Conservation (phyloP, 2,329 filamentous ascomycete genomes). For the Piedraia hortae region DNA sequence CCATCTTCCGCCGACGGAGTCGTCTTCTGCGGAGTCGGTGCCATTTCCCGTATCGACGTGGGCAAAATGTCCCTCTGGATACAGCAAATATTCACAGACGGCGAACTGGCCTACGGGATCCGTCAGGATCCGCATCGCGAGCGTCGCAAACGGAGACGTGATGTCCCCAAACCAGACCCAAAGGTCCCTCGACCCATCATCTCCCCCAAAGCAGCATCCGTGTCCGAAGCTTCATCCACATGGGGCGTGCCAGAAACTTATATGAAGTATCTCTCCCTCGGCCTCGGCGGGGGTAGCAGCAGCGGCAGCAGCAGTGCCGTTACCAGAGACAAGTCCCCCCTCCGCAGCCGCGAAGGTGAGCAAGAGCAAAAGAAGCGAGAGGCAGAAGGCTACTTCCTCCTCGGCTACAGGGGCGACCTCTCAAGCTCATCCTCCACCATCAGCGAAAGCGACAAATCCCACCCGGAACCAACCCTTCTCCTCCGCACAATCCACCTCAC, state of each 20-base stretch:
- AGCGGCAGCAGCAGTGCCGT: conserved; percentile 1
- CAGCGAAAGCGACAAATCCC: too few species aligned
- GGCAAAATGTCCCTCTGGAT: conserved; percentile 59
- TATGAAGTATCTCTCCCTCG: conserved; percentile 24
- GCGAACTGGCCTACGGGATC: conserved; percentile 61
- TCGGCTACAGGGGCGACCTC: too few species aligned
- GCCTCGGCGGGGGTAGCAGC: conserved; percentile 13
- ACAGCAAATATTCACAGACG: conserved; percentile 64
- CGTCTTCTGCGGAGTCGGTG: conserved; percentile 58
- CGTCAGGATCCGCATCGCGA: conserved; percentile 47
- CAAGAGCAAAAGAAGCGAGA: too few species aligned
- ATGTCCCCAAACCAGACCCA: conserved; percentile 8
- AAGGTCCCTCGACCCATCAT: background rate
- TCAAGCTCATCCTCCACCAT: too few species aligned
- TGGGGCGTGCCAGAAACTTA: conserved; percentile 20
- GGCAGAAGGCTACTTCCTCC: too few species aligned
- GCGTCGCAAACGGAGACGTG: conserved; percentile 23
- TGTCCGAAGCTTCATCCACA: conserved; percentile 13
- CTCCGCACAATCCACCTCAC: too few species aligned
- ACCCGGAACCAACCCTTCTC: too few species aligned
- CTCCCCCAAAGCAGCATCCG: too few species aligned
- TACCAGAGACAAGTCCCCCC: too few species aligned
- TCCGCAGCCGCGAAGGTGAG: too few species aligned
- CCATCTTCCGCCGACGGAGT: conserved; percentile 52
- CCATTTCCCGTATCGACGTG: conserved; percentile 42